Base-by-base conservation (phyloP, 2,329 filamentous ascomycete species). In the Aphanoascus verrucosus region DNA sequence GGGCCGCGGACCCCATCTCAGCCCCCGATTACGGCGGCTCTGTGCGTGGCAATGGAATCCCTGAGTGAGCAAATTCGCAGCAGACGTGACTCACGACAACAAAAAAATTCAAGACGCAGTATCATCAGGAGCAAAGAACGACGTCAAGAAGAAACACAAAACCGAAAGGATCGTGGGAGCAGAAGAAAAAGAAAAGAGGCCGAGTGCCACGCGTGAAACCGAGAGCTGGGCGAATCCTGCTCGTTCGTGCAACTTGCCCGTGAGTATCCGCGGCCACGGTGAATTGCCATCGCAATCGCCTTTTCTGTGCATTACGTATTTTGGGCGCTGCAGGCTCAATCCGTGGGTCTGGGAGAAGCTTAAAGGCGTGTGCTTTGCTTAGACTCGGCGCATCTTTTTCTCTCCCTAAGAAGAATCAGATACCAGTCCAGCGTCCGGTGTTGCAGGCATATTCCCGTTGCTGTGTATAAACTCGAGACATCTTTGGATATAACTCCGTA, bases 181-280 rank as follows among this genome's bases (percentile, higher is more conserved):
- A 49, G 23, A 28, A 28, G 7, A 28, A 28, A 28, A 28, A 28
- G 23, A 28, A 28, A 28, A 28, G 7, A 28, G 23, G 23, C 23
- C 23, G 23, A 28, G 50, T 52, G 42, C 15, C 41, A 45, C 50
- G 17, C 15, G 50, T 52, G 50, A 46, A 52, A 52, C 50, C 42
- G 38, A 42, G 17, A 40, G 31, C 40, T 32, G 23, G 37, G 42
- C 49, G 49, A 40, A 37, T 28, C 41, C 19, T 52, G 49, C 49
- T 52, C n/a, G 37, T n/a, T 32, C 15, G 49, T 52, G 32, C 49
- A 32, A 52, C 49, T 52, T 31, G 17, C 37, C 50, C 50, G 50
- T 52, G 42, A 28, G 40, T 52, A 52, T 46, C 50, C 50, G 50
- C 42, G 28, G 41, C 49, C 49, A 52, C 49, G n/a, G n/a, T 46